Evolutionary conservation across 352 stramenopile genomes (phyloP), one percentile per base, ranked within the genome.

Genomic region (Elongisporangium senticosum): DNA sequence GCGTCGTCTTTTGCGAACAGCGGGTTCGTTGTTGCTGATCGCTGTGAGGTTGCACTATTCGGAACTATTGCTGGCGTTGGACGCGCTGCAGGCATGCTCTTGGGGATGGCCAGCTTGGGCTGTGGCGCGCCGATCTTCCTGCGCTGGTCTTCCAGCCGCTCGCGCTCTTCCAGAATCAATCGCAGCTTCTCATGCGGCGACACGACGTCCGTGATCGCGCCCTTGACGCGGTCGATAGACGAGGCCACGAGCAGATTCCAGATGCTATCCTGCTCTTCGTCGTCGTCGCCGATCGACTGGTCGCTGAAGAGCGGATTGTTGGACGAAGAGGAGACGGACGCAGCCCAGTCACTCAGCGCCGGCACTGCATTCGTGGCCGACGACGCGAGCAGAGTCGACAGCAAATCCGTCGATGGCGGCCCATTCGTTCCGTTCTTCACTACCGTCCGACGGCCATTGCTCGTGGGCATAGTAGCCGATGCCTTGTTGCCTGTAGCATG

Each of bases 181-280:
- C 68, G 67, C 37, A 91, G 59, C 2, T 74, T 78, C 20, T 89
- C 79, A 59, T 85, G 71, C 3, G 70, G 75, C 11, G 65, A 70
- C 1, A 64, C 53, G 3, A 87, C 65, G 17, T 68, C 69, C 24
- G 62, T 56, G 14, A 89, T 89, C 11, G 67, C 67, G 21, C 53
- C 75, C 55, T 82, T 81, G 14, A 85, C 78, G 24, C 77, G 74
- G 60, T 89, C 82, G 8, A 91, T 78, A 1, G 82, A 91, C 23
- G 82, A 87, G 3, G 77, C 72, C 3, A 91, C 65, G 14, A 91
- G 59, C 23, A 89, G 69, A 48, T 78, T 85, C 82, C 79, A 91
- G 39, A 89, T 85, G 43, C 76, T 86, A 56, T 89, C 77, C 15
- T 77, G 56, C n/a, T 74, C 67, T 33, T 78, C 67, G 2, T 85